A percentile compares a stretch with the other conserved stretches of the same genome.
These are phyloP conservation scores for Xylaria telfairii DNA, from an alignment of 495 filamentous ascomycete species.

Conservation along the genomic window DNA sequence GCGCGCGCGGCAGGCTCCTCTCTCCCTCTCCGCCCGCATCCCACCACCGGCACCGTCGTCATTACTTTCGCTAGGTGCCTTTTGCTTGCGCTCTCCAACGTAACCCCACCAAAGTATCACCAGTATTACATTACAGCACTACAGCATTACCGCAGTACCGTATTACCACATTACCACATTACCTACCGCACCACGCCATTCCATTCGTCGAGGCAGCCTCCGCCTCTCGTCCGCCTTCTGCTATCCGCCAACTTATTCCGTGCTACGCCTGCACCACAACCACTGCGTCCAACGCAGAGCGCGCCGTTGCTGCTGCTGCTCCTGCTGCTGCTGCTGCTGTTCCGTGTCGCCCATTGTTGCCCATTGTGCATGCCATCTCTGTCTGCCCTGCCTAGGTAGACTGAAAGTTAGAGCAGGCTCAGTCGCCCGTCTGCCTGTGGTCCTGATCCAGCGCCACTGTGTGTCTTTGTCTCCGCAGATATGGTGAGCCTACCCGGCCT, in stretches of 20 bases:
- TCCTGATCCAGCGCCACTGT: neutral
- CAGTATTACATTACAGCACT: constrained; percentile 6
- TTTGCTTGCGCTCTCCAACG: constrained; percentile 11
- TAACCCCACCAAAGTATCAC: constrained; percentile 22
- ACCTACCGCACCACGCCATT: neutral
- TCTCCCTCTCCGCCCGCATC: neutral
- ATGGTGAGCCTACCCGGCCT: constrained; percentile 27
- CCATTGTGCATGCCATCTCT: neutral
- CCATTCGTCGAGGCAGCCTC: neutral
- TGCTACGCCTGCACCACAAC: constrained; percentile 6
- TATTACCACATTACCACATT: neutral
- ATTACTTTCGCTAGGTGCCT: constrained; percentile 14
- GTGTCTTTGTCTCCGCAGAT: constrained; percentile 9
- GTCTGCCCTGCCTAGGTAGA: neutral
- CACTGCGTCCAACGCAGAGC: neutral
- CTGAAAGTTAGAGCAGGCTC: neutral
- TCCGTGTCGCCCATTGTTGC: neutral
- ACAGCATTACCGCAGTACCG: neutral
- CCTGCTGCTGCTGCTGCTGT: neutral
- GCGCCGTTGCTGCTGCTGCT: neutral
- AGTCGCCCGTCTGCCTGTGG: constrained; percentile 6
- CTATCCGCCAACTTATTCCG: neutral
- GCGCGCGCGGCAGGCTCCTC: constrained; percentile 9
- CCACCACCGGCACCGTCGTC: constrained; percentile 25
- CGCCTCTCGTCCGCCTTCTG: neutral